Conservation (phyloP, 495 filamentous ascomycete species). For the Hypoxylon lienhwacheense region DNA sequence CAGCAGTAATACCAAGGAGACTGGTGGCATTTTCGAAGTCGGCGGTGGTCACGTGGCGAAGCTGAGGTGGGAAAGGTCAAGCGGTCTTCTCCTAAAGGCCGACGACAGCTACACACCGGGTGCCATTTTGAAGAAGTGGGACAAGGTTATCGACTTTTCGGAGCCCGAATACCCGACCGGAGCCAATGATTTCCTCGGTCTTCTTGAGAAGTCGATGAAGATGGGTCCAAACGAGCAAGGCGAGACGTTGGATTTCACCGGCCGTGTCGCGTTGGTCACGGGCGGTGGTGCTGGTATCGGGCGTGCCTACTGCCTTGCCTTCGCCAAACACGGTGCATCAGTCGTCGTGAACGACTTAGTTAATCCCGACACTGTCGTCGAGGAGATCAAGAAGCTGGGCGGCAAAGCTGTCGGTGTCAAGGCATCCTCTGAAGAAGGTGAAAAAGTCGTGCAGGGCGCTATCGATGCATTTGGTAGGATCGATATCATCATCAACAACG, state of each 20-base stretch:
- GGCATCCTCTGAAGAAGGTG: constrained; percentile 91
- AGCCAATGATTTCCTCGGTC: constrained; percentile 83
- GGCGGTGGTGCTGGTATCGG: constrained; percentile 93
- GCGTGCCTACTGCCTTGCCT: constrained; percentile 87
- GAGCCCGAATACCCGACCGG: constrained; percentile 81
- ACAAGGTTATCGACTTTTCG: constrained; percentile 83
- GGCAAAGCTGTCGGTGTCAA: constrained; percentile 93
- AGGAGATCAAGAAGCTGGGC: constrained; percentile 87
- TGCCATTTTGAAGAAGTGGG: constrained; percentile 87
- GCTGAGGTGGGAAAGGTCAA: constrained; percentile 91
- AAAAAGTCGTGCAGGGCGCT: constrained; percentile 85
- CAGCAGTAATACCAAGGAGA: constrained; percentile 82
- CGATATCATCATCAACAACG: constrained; percentile 96
- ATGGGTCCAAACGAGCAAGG: constrained; percentile 71
- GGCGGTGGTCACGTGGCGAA: constrained; percentile 94
- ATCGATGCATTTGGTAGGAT: constrained; percentile 94
- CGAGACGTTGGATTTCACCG: constrained; percentile 82
- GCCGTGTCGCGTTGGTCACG: constrained; percentile 88
- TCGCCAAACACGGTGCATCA: constrained; percentile 84
- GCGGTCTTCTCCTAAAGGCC: constrained; percentile 86
- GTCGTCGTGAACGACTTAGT: constrained; percentile 94
- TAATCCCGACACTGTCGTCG: constrained; percentile 88
- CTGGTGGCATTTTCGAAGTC: constrained; percentile 87
- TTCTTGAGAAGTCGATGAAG: constrained; percentile 85
- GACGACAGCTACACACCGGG: constrained; percentile 86